phyloP scores from a whole-genome alignment of 768 basidiomycete genomes.

The Pleurotus sapidus region DNA sequence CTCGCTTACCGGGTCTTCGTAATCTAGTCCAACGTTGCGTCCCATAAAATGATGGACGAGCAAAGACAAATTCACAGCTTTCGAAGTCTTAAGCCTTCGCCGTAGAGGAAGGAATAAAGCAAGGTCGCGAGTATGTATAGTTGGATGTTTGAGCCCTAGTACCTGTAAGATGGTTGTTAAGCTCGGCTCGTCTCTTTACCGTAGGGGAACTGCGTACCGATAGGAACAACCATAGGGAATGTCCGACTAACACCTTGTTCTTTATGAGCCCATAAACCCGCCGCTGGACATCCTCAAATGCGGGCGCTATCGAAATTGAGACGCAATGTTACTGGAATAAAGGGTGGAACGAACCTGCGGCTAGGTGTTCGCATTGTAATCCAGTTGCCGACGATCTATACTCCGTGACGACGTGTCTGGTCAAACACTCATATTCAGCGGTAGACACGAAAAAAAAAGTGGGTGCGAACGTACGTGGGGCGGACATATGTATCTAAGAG shows the following conservation, averaged over 20 bases:
- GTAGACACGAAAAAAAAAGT: background rate
- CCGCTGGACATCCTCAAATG: conserved; percentile 45
- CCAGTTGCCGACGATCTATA: conserved; percentile 47
- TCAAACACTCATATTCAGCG: background rate
- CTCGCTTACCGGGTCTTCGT: conserved; percentile 46
- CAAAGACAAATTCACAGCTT: conserved; percentile 33
- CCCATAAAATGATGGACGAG: conserved; percentile 47
- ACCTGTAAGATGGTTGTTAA: conserved; percentile 28
- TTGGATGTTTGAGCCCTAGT: conserved; percentile 47
- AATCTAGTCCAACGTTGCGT: conserved; percentile 35
- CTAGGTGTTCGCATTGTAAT: conserved; percentile 34
- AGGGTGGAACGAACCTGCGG: conserved; percentile 28
- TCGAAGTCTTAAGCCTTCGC: conserved; percentile 33
- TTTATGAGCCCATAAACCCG: conserved; percentile 38
- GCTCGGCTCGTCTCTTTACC: no score
- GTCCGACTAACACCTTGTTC: conserved; percentile 53
- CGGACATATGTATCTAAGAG: conserved; percentile 50
- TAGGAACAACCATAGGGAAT: conserved; percentile 50
- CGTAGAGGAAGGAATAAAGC: conserved; percentile 51
- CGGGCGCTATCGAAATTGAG: conserved; percentile 32
- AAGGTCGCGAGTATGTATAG: conserved; percentile 51
- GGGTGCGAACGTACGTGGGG: conserved; percentile 41
- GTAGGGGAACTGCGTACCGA: conserved; percentile 36
- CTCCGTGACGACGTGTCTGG: conserved; percentile 44
- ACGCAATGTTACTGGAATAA: background rate